Evolutionary conservation across 805 yeast genomes (phyloP).

Genomic region (Pichia cephalocereana): DNA sequence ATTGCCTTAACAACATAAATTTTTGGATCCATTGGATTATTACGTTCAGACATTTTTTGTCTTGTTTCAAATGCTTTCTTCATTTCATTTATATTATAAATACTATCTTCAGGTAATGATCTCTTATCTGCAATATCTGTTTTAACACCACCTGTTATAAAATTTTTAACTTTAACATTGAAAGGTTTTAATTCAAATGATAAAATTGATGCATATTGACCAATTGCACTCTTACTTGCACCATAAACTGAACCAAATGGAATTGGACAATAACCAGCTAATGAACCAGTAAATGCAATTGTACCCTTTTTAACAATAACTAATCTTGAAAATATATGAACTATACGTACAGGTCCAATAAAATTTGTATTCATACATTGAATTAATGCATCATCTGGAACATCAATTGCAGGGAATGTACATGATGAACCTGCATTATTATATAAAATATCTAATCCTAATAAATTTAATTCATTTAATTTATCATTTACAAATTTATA

Average conservation of each 20-base stretch:
- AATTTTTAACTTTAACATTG: conserved; percentile 59
- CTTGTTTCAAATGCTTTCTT: conserved; percentile 39
- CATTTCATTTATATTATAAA: conserved; percentile 45
- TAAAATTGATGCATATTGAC: conserved; percentile 55
- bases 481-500: conserved; percentile 30
- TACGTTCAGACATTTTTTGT: conserved; percentile 48
- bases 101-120: conserved; percentile 45
- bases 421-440: conserved; percentile 62
- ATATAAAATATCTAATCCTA: conserved; percentile 46
- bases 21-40: conserved; percentile 53
- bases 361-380: conserved; percentile 59
- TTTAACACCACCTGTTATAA: conserved; percentile 67
- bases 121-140: conserved; percentile 64
- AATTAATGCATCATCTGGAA: conserved; percentile 36
- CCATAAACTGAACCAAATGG: conserved; percentile 64
- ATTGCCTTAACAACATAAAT: conserved; percentile 47
- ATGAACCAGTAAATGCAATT: conserved; percentile 66
- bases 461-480: conserved; percentile 15
- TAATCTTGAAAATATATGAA: conserved; percentile 39
- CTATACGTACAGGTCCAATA: conserved; percentile 56
- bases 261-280: conserved; percentile 56
- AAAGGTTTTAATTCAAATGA: conserved; percentile 64
- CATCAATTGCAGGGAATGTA: conserved; percentile 62
- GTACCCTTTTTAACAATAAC: conserved; percentile 56
- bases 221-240: conserved; percentile 68